Evolutionary conservation across 768 basidiomycete species (phyloP), one percentile per base, ranked within the genome.

Genomic region (Leccinum broughii): DNA sequence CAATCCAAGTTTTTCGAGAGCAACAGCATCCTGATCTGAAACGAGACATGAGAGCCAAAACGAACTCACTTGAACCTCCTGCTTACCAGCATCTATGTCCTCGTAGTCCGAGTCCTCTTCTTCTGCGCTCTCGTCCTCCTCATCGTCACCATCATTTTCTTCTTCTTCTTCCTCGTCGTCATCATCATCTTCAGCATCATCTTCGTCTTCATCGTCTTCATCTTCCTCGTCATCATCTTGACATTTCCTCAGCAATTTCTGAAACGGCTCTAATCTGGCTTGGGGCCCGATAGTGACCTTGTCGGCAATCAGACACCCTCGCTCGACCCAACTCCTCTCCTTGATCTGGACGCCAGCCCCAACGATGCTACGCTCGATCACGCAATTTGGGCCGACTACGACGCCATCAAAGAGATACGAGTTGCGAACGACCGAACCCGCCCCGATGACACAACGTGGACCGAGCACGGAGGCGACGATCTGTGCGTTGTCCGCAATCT

Each of bases 331-430:
- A 57, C 85, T 85, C 49, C 81, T 82, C 59, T 90, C 87, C 59
- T 83, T 85, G 55, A 99, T 81, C 34, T 75, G 74, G n/a, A 90
- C 93, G 8, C 83, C 83, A 22, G 85, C 79, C 4, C 95, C 96
- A 22, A 99, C 74, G 59, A 98, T 93, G 60, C 91, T 89, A 62
- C 85, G 80, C 66, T 86, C 82, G 53, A 98, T 78, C n/a, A 82
- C 77, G 67, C 87, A 89, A 50, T 85, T 82, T 57, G 87, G 80
- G 26, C 87, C 92, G 55, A 98, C 79, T 39, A 80, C 69, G 15
- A 87, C 87, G 56, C 85, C 84, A 65, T 95, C 91, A 69, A 94
- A 95, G 51, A 98, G 80, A 67, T 94, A 96, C 30, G 92, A 87
- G 68, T 90, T 77, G 35, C 80, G 79, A 59, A 99, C 83, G 59